phyloP scores from a whole-genome alignment of 2,329 filamentous ascomycete genomes.

The Neonectria punicea region DNA sequence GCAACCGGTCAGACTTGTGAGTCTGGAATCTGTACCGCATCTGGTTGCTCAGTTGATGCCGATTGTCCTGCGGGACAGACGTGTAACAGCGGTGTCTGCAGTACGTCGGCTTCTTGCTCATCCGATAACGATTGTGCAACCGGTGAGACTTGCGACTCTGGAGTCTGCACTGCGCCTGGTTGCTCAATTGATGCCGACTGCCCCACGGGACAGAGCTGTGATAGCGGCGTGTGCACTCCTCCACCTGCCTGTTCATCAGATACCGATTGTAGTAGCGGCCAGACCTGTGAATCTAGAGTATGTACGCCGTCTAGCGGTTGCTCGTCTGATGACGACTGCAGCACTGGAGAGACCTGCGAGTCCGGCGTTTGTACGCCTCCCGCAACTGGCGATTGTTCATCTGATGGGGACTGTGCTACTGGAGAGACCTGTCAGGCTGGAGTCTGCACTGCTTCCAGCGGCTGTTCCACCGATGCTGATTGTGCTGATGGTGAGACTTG shows the following conservation, averaged over 20 bases:
- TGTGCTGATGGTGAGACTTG: slow-evolving; percentile 4
- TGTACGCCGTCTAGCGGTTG: background rate
- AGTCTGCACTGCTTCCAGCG: background rate
- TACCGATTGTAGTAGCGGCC: background rate
- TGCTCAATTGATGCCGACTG: background rate
- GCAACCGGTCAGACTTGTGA: background rate
- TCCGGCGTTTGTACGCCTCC: background rate
- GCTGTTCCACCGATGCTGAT: background rate
- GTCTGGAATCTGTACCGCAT: background rate
- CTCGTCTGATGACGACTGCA: background rate
- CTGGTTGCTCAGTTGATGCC: background rate
- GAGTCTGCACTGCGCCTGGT: background rate
- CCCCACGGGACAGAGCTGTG: background rate
- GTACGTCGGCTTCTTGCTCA: background rate
- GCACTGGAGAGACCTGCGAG: background rate
- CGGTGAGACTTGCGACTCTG: background rate
- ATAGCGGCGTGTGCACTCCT: background rate
- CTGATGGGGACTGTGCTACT: background rate
- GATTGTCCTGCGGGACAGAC: slow-evolving; percentile 1
- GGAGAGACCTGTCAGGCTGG: background rate
- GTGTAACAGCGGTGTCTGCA: background rate
- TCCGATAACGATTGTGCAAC: background rate
- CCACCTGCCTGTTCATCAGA: background rate
- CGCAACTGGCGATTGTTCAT: background rate
- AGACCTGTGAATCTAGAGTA: background rate